Base-by-base conservation (phyloP, 2,329 filamentous ascomycete species). In the Bisporella sp. region DNA sequence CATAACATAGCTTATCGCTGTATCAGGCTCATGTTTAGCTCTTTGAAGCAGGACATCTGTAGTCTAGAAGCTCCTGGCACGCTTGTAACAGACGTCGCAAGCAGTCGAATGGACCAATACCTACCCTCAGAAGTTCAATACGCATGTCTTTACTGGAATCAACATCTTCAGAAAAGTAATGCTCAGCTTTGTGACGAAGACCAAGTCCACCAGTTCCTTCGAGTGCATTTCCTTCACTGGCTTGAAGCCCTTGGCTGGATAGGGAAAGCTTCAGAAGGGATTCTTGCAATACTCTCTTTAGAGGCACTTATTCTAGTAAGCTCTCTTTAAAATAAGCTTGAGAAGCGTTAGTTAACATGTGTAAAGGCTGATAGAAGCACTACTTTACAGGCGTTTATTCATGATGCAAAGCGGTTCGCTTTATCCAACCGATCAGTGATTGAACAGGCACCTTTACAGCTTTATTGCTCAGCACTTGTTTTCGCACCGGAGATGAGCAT, bases 401-500 rank as follows among this genome's bases (percentile, higher is more conserved):
- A 53, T 50, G 53, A 53, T 46, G 53, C 53, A 12, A 49, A 41
- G 29, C 47, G 50, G 21, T 53, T 55, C 29, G 45, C 31, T 11
- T n/a, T 53, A 7, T 50, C 46, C 35, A 50, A 50, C 50, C 47
- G 50, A 29, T 46, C 33, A 42, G 45, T 60, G 32, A 62, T 68
- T 41, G 48, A 65, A 45, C 30, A 49, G 6, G 49, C 62, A 1
- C 60, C 65, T n/a, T 55, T 62, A 9, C 66, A 71, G 47, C 43
- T 59, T 41, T 70, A 71, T 54, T 63, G 47, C 42, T 66, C 56
- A 41, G 63, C 48, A 21, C 63, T 57, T 32, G 53, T 56, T 41
- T 69, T 70, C 53, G 57, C 62, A 9, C 67, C 64, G 40, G 39
- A 54, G n/a, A 45, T 47, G 13, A 66, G 64, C 47, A 50, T 61